These are phyloP conservation scores for Erucastrum elatum DNA, from an alignment of 345 rosid species.

Conservation along the genomic window DNA sequence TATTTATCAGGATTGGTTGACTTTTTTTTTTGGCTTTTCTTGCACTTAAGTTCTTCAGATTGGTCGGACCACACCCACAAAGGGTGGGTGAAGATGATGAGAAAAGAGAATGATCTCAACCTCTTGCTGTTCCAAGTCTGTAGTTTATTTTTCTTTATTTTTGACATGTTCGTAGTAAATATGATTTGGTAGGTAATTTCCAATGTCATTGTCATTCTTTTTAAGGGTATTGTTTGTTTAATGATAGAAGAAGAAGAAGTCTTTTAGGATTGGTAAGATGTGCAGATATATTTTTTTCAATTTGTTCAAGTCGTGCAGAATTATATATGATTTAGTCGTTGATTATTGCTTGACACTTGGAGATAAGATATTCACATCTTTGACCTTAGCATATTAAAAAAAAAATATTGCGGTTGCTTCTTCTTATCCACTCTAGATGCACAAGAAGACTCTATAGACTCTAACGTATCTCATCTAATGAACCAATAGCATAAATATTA, in stretches of 20 bases:
- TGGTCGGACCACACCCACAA: slow-evolving; percentile 15
- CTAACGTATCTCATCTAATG: background rate
- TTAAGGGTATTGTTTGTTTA: slow-evolving; percentile 12
- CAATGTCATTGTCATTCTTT: background rate
- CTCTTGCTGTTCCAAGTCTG: background rate
- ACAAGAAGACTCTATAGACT: too few species aligned
- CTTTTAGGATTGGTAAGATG: slow-evolving; percentile 30
- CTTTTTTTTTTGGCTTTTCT: slow-evolving; percentile 17
- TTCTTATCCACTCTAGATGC: background rate
- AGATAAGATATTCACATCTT: background rate
- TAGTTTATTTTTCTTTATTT: background rate
- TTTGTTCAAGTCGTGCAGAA: background rate
- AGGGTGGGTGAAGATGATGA: slow-evolving; percentile 7
- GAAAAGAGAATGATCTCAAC: background rate
- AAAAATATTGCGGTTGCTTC: background rate
- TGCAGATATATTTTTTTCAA: slow-evolving; percentile 9
- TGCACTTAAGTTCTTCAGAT: slow-evolving; percentile 15
- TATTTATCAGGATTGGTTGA: slow-evolving; percentile 6
- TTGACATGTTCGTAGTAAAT: background rate
- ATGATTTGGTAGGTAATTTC: slow-evolving; percentile 11
- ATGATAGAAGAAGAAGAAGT: background rate
- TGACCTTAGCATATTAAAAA: background rate
- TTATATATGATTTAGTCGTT: background rate
- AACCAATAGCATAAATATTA: background rate
- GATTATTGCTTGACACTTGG: slow-evolving; percentile 2